phyloP scores from a whole-genome alignment of 2,329 filamentous ascomycete species.

The Dactylellina leptospora region DNA sequence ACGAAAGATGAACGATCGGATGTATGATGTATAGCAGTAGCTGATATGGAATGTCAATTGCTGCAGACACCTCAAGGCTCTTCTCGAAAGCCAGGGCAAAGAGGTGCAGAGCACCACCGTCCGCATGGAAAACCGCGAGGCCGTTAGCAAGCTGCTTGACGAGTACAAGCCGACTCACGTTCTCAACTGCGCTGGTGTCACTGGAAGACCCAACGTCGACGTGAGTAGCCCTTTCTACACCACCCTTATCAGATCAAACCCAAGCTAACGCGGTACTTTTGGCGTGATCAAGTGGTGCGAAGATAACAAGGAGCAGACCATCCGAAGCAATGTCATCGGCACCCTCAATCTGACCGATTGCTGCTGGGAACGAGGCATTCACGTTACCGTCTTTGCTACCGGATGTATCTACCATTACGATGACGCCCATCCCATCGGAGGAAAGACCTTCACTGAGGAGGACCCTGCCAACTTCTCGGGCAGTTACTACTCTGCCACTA shows the following conservation, averaged over 20 bases:
- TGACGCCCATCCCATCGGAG: slow-evolving; percentile 69
- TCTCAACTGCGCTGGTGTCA: slow-evolving; percentile 72
- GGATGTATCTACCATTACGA: slow-evolving; percentile 75
- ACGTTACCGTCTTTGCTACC: slow-evolving; percentile 73
- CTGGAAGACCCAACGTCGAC: slow-evolving; percentile 74
- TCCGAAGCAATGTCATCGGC: slow-evolving; percentile 73
- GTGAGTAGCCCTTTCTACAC: slow-evolving; percentile 11
- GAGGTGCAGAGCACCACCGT: slow-evolving; percentile 70
- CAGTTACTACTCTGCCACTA: slow-evolving; percentile 75
- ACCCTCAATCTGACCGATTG: slow-evolving; percentile 71
- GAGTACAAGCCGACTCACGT: slow-evolving; percentile 72
- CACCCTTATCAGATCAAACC: too few species aligned
- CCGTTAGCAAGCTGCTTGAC: slow-evolving; percentile 67
- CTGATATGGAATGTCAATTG: slow-evolving; percentile 8
- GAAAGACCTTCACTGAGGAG: slow-evolving; percentile 69
- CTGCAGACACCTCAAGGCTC: slow-evolving; percentile 66
- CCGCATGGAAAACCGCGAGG: slow-evolving; percentile 72
- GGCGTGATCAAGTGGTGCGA: slow-evolving; percentile 69
- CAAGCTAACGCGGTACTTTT: too few species aligned
- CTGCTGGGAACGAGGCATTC: slow-evolving; percentile 69
- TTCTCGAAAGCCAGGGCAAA: slow-evolving; percentile 70
- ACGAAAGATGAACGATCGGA: neutral
- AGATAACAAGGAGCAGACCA: slow-evolving; percentile 73
- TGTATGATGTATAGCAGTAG: neutral
- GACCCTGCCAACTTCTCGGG: slow-evolving; percentile 72